Base-by-base conservation (phyloP, 805 yeast genomes). In the Spathaspora sp. region DNA sequence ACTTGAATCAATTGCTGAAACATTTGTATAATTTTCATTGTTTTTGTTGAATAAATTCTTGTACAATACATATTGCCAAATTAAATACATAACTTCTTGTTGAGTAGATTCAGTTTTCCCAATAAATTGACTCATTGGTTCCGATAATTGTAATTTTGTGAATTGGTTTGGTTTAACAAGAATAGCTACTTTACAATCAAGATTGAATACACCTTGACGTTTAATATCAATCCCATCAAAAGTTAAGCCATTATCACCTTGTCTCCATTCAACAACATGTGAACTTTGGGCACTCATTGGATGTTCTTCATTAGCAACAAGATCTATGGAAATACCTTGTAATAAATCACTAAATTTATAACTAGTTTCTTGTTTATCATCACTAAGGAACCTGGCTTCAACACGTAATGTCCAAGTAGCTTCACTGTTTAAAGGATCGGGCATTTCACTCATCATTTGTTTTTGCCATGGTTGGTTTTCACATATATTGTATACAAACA, bases 221-320 rank as follows among this genome's bases (percentile, higher is more conserved):
- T 87, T 87, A 51, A 94, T 81, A 63, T 92, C 97, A 51, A 94
- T 70, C 1, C 96, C 97, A 67, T 94, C 98, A 65, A 93, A 93
- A 47, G 60, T 65, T n/a, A 35, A n/a, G 2, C 40, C 40, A 39
- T 60, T 60, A 18, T 42, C 29, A 14, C 52, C 55, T 57, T 86
- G 92, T 67, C 91, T 92, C 99, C 99, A 94, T 67, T 94, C 97
- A 44, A 93, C 82, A 12, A 87, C 69, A 60, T 78, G 72, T 47
- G 66, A 62, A 43, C 61, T 67, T 20, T 59, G 55, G 49, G 61
- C 62, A 49, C 63, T 68, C 29, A 62, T 57, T 35, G 74, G 73
- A 56, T 73, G 71, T 58, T 71, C 71, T n/a, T 62, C 65, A 56
- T 68, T 72, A 42, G 73, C 72, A 18, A 70, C 57, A 48, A 93